phyloP scores from a whole-genome alignment of 2,329 filamentous ascomycete species.

The Paracorniculantispora psalliotae region DNA sequence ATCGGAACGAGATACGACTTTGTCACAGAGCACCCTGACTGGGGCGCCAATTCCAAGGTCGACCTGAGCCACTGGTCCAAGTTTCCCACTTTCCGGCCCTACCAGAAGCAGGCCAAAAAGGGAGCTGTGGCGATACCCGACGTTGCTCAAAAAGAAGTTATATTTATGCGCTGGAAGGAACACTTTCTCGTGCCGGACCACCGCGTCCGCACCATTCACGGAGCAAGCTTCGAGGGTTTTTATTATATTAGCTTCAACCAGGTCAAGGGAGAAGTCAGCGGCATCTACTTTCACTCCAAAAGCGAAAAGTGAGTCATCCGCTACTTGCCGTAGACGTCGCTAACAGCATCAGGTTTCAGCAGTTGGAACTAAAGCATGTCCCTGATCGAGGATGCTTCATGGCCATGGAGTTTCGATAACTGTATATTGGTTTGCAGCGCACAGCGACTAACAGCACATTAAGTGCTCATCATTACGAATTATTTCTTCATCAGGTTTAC shows the following conservation, averaged over 20 bases:
- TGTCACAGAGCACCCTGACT: slow-evolving; percentile 78
- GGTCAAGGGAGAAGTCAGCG: slow-evolving; percentile 75
- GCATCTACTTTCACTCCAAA: slow-evolving; percentile 97
- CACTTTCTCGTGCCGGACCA: slow-evolving; percentile 96
- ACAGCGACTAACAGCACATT: background rate
- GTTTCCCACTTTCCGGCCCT: slow-evolving; percentile 79
- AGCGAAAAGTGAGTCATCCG: slow-evolving; percentile 85
- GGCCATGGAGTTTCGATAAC: slow-evolving; percentile 71
- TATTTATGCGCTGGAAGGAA: slow-evolving; percentile 99
- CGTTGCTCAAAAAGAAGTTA: slow-evolving; percentile 73
- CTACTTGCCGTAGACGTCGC: background rate
- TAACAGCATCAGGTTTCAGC: slow-evolving; percentile 67
- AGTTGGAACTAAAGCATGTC: slow-evolving; percentile 85
- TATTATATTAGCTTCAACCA: slow-evolving; percentile 99
- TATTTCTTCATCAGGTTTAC: background rate
- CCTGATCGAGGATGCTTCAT: slow-evolving; percentile 77
- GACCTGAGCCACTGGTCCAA: slow-evolving; percentile 91
- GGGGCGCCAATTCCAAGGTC: slow-evolving; percentile 88
- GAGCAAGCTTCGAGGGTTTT: slow-evolving; percentile 96
- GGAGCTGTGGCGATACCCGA: slow-evolving; percentile 59
- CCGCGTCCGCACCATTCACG: slow-evolving; percentile 81
- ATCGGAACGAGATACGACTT: slow-evolving; percentile 96
- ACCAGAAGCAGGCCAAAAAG: slow-evolving; percentile 54
- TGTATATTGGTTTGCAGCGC: background rate
- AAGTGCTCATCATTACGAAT: background rate